Base-by-base conservation (phyloP, 2,329 filamentous ascomycete species). In the Fusarium avenaceum region DNA sequence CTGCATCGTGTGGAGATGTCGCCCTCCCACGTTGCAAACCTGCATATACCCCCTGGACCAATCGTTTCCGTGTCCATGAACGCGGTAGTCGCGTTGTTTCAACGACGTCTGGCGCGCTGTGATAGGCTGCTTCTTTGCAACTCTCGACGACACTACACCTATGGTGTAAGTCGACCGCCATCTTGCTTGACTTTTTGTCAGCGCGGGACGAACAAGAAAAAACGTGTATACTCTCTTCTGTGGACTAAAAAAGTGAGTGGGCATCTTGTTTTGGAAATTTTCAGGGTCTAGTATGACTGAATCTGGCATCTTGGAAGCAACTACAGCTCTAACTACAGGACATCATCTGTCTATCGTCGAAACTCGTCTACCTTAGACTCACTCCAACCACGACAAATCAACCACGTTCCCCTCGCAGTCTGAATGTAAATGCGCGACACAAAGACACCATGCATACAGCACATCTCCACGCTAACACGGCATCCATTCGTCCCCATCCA, bases 21-120 rank as follows among this genome's bases (percentile, higher is more conserved):
- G 42, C 47, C 39, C 47, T 58, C 57, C 58, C 69, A 67, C 57
- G 59, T 38, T 39, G 35, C 39, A 59, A 65, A 59, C 67, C 55
- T 74, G 71, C 72, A 74, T 57, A 50, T 63, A 33, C 17, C 38
- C 19, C 58, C 35, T 49, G 3, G 46, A 28, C 72, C 72, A 74
- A 74, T 74, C 59, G 58, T 30, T 47, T 35, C 24, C 64, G 66
- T 69, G 70, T 45, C 35, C 48, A 58, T 49, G 48, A 63, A 74
- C 72, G 68, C 72, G 72, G 57, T 60, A 72, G 58, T 65, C 72
- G 72, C 72, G 72, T 69, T 58, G 65, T 69, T 66, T 60, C 65
- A 57, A 60, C 57, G 19, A 24, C 50, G 24, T 24, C 60, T 38
- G 45, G 59, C 67, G 67, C 67, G 67, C 62, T n/a, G 44, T 49